Evolutionary conservation across 176 grass and related monocot species (phyloP), one percentile per base, ranked within the genome.

Genomic region (Rhynchospora tenuis): DNA sequence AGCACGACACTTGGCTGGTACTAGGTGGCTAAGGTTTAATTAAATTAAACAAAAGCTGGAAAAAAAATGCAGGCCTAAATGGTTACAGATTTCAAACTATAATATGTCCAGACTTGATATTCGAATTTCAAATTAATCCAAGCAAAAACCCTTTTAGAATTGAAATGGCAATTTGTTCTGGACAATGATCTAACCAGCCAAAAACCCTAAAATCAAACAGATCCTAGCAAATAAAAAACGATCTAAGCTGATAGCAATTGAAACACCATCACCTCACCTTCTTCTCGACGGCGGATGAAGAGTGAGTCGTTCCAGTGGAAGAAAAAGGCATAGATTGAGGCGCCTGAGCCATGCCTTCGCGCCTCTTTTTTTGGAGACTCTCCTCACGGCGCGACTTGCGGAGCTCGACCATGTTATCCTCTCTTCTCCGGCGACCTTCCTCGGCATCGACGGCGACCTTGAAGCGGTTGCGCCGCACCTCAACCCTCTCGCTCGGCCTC

Each of bases 401-500:
- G 82, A 98, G 91, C 88, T 98, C 95, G 17, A 98, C 95, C 95
- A 98, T 90, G 84, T 95, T 98, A 83, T 98, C 95, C 84, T 95
- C 95, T 79, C 95, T 86, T 84, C 92, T 84, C 78, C 95, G 92
- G 50, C 92, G 86, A 38, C 95, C 92, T 82, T 98, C 95, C 75
- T 98, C 92, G 50, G 95, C 95, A 46, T 95, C 95, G 51, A 95
- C 95, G 46, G 92, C 89, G 82, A 91, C 92, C 89, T 98, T 98
- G 83, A 95, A 98, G 79, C 90, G 86, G 86, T 87, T 98, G 84
- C 92, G 92, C 79, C 92, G 88, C 65, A 88, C 82, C 84, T 95
- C 92, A 55, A 55, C 89, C 86, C 92, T 87, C 64, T 93, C 92
- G 82, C 70, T 98, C 86, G 92, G 91, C 22, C 92, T 88, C 75